These are phyloP conservation scores for Trypanosoma scelopori DNA, from an alignment of 208 protist species.

Conservation along the genomic window DNA sequence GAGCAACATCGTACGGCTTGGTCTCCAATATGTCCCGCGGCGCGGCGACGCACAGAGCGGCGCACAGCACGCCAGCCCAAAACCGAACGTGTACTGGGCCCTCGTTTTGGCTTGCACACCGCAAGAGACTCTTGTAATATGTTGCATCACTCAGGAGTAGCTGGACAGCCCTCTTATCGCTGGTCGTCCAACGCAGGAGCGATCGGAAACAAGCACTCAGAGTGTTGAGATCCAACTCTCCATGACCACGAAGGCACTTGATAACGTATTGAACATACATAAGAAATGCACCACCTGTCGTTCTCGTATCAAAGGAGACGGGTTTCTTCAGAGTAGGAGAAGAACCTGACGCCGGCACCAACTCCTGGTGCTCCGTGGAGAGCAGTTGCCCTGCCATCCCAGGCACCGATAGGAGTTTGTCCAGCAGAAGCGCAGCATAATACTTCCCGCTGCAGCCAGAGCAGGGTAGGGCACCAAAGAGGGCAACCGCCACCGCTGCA, in stretches of 20 bases:
- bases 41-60: constrained; percentile 41
- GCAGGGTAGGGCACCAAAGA: constrained; percentile 16
- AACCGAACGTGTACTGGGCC: constrained; percentile 54
- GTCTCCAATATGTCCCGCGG: not conserved
- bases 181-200: constrained; percentile 47
- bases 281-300: constrained; percentile 38
- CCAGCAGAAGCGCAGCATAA: constrained; percentile 68
- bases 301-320: too few species aligned
- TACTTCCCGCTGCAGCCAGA: constrained; percentile 42
- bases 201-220: constrained; percentile 59
- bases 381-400: constrained; percentile 26
- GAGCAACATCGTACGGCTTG: not conserved
- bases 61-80: constrained; percentile 66
- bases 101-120: constrained; percentile 41
- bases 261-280: constrained; percentile 50
- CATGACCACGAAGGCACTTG: constrained; percentile 47
- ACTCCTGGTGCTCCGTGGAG: constrained; percentile 4
- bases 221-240: constrained; percentile 55
- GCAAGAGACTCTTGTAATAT: constrained; percentile 48
- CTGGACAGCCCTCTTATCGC: constrained; percentile 17
- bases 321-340: too few species aligned
- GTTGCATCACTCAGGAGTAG: constrained; percentile 39
- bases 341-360: not conserved
- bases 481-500: constrained; percentile 16
- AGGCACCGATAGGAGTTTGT: constrained; percentile 38